These are phyloP conservation scores for Starmerella sp. DNA, from an alignment of 805 yeast genomes.

Conservation along the genomic window DNA sequence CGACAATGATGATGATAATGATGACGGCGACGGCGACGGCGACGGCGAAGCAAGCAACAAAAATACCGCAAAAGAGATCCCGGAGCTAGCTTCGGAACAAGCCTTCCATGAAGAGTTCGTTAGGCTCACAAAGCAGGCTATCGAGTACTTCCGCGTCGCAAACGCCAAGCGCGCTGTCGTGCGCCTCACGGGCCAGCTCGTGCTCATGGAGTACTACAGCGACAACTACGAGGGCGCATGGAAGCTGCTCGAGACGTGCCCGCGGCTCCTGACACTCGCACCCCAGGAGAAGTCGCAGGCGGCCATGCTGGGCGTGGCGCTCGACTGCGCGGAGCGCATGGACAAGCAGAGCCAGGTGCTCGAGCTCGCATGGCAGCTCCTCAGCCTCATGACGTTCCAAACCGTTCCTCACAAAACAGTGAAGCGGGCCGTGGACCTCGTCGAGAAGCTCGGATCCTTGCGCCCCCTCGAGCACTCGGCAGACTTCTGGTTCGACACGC, in stretches of 20 bases:
- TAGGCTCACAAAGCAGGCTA: slow-evolving; percentile 44
- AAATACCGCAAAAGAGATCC: slow-evolving; percentile 9
- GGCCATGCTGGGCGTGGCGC: slow-evolving; percentile 54
- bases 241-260: slow-evolving; percentile 35
- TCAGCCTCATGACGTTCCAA: slow-evolving; percentile 18
- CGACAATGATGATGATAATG: background rate
- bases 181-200: slow-evolving; percentile 66
- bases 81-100: slow-evolving; percentile 28
- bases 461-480: slow-evolving; percentile 26
- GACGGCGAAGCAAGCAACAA: slow-evolving; percentile 12
- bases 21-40: slow-evolving; percentile 5
- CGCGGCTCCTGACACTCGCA: background rate
- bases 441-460: slow-evolving; percentile 20
- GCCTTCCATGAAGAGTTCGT: slow-evolving; percentile 37
- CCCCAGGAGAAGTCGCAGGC: slow-evolving; percentile 16
- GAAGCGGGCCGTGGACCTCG: slow-evolving; percentile 17
- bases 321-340: slow-evolving; percentile 44
- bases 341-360: slow-evolving; percentile 23
- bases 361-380: slow-evolving; percentile 25
- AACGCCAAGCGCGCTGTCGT: slow-evolving; percentile 56
- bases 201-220: slow-evolving; percentile 47
- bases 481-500: slow-evolving; percentile 31
- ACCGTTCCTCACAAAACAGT: slow-evolving; percentile 19
- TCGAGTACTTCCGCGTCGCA: slow-evolving; percentile 41
- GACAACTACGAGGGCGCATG: slow-evolving; percentile 51